Evolutionary conservation across 257 asterid species (phyloP).

Genomic region (Leonotis leonurus): DNA sequence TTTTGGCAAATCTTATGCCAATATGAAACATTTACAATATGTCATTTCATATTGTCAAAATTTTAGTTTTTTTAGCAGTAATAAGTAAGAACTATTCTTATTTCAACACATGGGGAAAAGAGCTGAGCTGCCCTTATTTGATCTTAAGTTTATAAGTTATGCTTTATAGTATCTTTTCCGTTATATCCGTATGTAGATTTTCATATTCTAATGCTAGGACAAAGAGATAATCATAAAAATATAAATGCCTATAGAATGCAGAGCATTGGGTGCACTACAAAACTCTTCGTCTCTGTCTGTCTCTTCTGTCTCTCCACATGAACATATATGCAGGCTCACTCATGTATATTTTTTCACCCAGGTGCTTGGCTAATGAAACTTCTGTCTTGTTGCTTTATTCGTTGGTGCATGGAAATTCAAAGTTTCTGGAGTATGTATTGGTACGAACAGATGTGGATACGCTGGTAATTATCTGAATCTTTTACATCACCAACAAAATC

Average conservation of each 20-base stretch:
- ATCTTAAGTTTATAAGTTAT: neutral
- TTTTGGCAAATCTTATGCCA: neutral
- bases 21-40: neutral
- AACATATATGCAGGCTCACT: neutral
- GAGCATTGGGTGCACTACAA: neutral
- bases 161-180: neutral
- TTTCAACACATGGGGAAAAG: conserved; percentile 5
- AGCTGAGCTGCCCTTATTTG: neutral
- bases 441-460: conserved; percentile 97
- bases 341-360: conserved; percentile 16
- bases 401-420: conserved; percentile 86
- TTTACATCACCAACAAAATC: neutral
- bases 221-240: neutral
- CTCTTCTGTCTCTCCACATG: neutral
- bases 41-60: conserved; percentile 4
- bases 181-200: conserved; percentile 6
- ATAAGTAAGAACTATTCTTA: neutral
- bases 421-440: conserved; percentile 87
- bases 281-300: neutral
- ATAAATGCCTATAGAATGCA: neutral
- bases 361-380: conserved; percentile 83
- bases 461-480: conserved; percentile 51
- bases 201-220: neutral
- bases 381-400: conserved; percentile 89
- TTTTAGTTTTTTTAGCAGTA: neutral